phyloP scores from a whole-genome alignment of 768 basidiomycete species.

The Daedalea quercina region DNA sequence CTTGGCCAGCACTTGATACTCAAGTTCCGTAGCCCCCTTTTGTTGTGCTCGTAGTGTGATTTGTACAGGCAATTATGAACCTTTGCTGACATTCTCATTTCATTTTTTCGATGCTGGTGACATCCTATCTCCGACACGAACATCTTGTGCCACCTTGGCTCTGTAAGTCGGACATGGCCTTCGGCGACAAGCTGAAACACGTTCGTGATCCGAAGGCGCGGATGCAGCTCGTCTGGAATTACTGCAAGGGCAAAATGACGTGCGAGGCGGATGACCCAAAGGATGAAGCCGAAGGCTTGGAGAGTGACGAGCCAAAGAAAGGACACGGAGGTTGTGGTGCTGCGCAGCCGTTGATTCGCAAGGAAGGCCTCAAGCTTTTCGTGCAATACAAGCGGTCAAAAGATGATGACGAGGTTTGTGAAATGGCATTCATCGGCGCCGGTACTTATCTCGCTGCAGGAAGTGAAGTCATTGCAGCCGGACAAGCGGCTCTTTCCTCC shows the following conservation, averaged over 20 bases:
- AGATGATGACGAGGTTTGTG: conserved; percentile 90
- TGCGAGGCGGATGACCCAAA: conserved; percentile 89
- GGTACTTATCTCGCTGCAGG: conserved; percentile 35
- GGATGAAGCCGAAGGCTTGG: conserved; percentile 72
- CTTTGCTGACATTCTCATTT: conserved; percentile 58
- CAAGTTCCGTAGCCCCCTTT: conserved; percentile 56
- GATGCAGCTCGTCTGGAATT: conserved; percentile 79
- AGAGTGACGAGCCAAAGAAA: conserved; percentile 69
- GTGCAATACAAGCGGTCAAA: conserved; percentile 92
- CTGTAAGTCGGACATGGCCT: conserved; percentile 75
- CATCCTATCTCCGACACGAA: neutral
- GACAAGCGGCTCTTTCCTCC: conserved; percentile 81
- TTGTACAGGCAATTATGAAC: conserved; percentile 27
- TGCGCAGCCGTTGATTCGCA: conserved; percentile 80
- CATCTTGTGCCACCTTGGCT: conserved; percentile 11
- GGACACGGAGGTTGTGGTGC: conserved; percentile 98
- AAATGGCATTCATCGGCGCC: conserved; percentile 2
- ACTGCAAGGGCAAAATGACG: conserved; percentile 81
- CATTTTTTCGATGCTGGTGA: conserved; percentile 34
- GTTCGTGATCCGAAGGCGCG: conserved; percentile 81
- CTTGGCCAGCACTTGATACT: conserved; percentile 53
- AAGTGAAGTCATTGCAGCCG: conserved; percentile 72
- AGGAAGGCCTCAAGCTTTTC: conserved; percentile 93
- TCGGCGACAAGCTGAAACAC: conserved; percentile 83
- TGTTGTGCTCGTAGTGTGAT: conserved; percentile 31